Evolutionary conservation across 257 asterid species (phyloP).

Genomic region (Fraxinus americana): DNA sequence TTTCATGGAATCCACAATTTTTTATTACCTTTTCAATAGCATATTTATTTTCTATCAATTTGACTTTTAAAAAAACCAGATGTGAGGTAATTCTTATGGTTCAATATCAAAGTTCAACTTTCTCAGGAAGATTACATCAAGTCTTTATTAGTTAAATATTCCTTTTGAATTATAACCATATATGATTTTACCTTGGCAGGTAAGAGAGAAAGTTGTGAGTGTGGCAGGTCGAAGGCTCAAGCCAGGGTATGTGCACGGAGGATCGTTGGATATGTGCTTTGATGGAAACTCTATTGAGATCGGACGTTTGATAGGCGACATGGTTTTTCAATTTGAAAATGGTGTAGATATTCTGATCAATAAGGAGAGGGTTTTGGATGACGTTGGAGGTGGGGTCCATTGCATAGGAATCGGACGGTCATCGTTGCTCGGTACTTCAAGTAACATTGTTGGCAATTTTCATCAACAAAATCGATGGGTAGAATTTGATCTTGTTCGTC

Average conservation of each 20-base stretch:
- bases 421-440: slow-evolving; percentile 56
- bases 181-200: not conserved
- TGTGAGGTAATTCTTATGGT: too few relatives aligned
- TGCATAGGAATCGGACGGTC: slow-evolving; percentile 78
- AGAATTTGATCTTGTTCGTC: slow-evolving; percentile 61
- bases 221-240: slow-evolving; percentile 58
- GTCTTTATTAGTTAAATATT: not conserved
- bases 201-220: slow-evolving; percentile 52
- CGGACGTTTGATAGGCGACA: slow-evolving; percentile 56
- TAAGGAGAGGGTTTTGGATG: slow-evolving; percentile 52
- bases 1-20: too few relatives aligned
- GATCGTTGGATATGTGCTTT: slow-evolving; percentile 74
- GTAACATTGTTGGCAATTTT: slow-evolving; percentile 79
- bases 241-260: slow-evolving; percentile 56
- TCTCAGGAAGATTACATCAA: too few relatives aligned
- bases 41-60: too few relatives aligned
- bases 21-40: too few relatives aligned
- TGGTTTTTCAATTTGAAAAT: slow-evolving; percentile 56
- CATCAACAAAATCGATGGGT: slow-evolving; percentile 90
- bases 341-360: slow-evolving; percentile 52
- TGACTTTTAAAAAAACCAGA: too few relatives aligned
- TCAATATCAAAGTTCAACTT: too few relatives aligned
- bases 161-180: not conserved
- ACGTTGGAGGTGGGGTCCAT: slow-evolving; percentile 61
- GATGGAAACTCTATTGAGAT: slow-evolving; percentile 44